Conservation (phyloP, 495 filamentous ascomycete genomes). For the Penicillium canariense region DNA sequence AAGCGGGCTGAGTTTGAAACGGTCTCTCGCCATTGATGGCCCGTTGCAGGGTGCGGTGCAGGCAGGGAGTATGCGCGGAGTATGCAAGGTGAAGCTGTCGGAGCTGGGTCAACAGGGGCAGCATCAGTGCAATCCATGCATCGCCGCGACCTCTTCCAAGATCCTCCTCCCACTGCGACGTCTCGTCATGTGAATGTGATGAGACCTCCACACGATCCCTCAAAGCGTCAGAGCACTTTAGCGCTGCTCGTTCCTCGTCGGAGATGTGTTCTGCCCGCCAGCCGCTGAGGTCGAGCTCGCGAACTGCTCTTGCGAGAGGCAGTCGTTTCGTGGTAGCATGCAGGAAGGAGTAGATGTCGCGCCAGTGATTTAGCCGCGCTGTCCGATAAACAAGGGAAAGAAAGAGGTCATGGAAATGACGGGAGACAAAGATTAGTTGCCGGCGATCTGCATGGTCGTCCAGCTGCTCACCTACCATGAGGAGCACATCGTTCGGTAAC, state of each 20-base stretch:
- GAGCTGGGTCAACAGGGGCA: slow-evolving; percentile 30
- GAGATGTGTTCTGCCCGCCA: slow-evolving; percentile 16
- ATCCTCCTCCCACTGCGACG: slow-evolving; percentile 24
- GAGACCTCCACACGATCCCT: slow-evolving; percentile 6
- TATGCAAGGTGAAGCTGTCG: slow-evolving; percentile 25
- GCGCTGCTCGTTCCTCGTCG: slow-evolving; percentile 3
- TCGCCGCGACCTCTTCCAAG: slow-evolving; percentile 25
- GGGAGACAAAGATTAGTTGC: slow-evolving; percentile 33
- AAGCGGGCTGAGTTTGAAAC: slow-evolving; percentile 15
- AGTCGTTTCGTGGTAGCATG: slow-evolving; percentile 21
- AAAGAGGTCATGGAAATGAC: slow-evolving; percentile 33
- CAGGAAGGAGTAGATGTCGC: slow-evolving; percentile 24
- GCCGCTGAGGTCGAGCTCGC: slow-evolving; percentile 22
- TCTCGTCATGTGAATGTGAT: slow-evolving; percentile 24
- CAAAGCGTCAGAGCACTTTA: slow-evolving; percentile 2
- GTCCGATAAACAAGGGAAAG: slow-evolving; percentile 26
- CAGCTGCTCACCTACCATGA: slow-evolving; percentile 31
- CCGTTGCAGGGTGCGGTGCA: slow-evolving; percentile 25
- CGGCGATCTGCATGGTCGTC: slow-evolving; percentile 29
- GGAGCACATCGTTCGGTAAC: slow-evolving; percentile 34
- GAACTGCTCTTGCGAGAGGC: slow-evolving; percentile 27
- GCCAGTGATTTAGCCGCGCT: slow-evolving; percentile 20
- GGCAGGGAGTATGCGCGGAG: slow-evolving; percentile 15
- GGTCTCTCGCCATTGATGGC: slow-evolving; percentile 21
- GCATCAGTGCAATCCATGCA: slow-evolving; percentile 32